Base-by-base conservation (phyloP, 768 basidiomycete species). In the Pleurotus eryngii region DNA sequence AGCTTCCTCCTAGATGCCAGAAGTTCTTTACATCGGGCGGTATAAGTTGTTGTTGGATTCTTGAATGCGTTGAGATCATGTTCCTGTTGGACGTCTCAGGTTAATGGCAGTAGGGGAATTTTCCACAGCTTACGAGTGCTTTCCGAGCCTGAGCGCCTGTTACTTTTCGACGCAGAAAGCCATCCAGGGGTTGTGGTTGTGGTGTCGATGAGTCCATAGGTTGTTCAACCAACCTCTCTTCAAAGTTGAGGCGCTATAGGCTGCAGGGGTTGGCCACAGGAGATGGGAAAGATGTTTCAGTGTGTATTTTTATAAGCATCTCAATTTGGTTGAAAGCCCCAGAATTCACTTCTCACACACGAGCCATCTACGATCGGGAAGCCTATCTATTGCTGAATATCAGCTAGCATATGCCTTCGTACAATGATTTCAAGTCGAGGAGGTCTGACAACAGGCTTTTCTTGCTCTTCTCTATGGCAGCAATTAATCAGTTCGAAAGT, bases 11-110 rank as follows among this genome's bases (percentile, higher is more conserved):
- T 84, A 9, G 79, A 72, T 65, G 87, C 87, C 20, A 98, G 70
- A 57, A 98, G 96, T 74, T 90, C 93, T 71, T 76, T 84, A 77
- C 96, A 98, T 60, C 87, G 82, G 2, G 81, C 67, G 0, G 92
- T 83, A 68, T 87, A 88, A 15, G 17, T 50, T n/a, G 15, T 50
- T 0, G 92, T 89, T 58, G 68, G 71, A 57, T 89, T 88, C 5
- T 91, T 97, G 75, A 98, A 98, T 1, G 96, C 90, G 66, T 98
- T 98, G 39, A 88, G 59, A 39, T 89, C 82, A 59, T 87, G 80
- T 64, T 89, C 84, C 92, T 95, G 27, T 17, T 30, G 12, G 20
- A 1, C 0, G 42, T n/a, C 42, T n/a, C 20, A n/a, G 42, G 15
- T n/a, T 14, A 8, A 43, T 43, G n/a, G 15, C 42, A 20, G 20